These are phyloP conservation scores for Blastocystis sp. DNA, from an alignment of 352 stramenopile species.

Conservation along the genomic window DNA sequence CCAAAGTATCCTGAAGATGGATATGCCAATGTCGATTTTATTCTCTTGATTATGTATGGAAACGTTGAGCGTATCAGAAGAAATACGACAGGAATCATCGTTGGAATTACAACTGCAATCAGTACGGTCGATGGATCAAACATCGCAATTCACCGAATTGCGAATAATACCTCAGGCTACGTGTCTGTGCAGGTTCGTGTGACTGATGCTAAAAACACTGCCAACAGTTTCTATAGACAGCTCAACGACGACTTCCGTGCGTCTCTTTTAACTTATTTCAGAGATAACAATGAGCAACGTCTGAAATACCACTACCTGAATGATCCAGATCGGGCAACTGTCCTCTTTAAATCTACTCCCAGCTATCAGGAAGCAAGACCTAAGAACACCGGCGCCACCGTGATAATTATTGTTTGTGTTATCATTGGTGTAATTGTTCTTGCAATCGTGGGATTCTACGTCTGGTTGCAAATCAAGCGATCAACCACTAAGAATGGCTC, in stretches of 20 bases:
- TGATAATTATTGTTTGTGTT: not conserved
- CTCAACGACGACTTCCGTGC: not conserved
- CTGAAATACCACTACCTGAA: too few relatives aligned
- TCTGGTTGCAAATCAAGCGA: constrained; percentile 49
- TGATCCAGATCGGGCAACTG: not conserved
- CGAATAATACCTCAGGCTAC: not conserved
- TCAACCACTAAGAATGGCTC: not conserved
- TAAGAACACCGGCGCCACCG: constrained; percentile 5
- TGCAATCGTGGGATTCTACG: constrained; percentile 32
- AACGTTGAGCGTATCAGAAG: not conserved
- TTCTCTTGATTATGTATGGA: not conserved
- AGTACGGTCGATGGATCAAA: not conserved
- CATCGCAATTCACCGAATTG: not conserved
- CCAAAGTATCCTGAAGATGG: not conserved
- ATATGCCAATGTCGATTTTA: not conserved
- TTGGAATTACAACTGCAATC: not conserved
- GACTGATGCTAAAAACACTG: not conserved
- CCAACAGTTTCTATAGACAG: not conserved
- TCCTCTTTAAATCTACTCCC: not conserved
- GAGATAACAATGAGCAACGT: not conserved
- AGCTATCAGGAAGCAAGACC: not conserved
- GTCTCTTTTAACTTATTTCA: not conserved
- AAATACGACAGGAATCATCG: not conserved
- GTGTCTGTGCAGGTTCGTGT: not conserved
- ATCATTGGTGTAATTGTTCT: constrained; percentile 35